Percentiles rank a stretch among this genome's conserved stretches.
phyloP scores from a whole-genome alignment of 208 protist genomes.

The Leishmania arabica region DNA sequence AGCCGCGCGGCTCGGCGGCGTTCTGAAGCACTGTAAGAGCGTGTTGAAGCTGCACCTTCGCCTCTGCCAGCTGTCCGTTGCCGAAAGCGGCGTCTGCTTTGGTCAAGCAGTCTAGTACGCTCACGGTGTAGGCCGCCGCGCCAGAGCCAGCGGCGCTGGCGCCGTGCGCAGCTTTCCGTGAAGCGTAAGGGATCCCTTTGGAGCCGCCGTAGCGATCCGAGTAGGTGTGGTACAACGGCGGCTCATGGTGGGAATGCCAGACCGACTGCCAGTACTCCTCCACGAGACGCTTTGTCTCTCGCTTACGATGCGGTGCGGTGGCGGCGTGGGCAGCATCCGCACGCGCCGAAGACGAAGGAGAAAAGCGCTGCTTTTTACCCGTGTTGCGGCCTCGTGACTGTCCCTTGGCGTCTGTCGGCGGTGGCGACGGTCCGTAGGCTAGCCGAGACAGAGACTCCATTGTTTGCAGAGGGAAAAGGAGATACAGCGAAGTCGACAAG shows the following conservation, averaged over 20 bases:
- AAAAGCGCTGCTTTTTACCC: conserved; percentile 5
- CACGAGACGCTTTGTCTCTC: conserved; percentile 44
- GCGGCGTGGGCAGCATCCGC: background rate
- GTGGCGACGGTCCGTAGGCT: conserved; percentile 28
- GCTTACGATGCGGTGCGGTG: background rate
- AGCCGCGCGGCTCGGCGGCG: conserved; percentile 26
- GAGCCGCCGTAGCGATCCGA: conserved; percentile 75
- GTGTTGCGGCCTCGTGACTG: conserved; percentile 1
- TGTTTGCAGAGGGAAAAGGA: background rate
- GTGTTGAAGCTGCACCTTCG: conserved; percentile 47
- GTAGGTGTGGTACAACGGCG: conserved; percentile 77
- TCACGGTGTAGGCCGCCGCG: background rate
- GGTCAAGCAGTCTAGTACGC: conserved; percentile 38
- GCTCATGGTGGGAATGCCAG: conserved; percentile 46
- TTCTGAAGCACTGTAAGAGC: conserved; percentile 76
- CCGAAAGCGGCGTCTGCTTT: conserved; percentile 38
- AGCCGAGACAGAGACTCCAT: conserved; percentile 29
- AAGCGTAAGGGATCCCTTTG: conserved; percentile 60
- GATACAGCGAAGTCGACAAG: conserved; percentile 2
- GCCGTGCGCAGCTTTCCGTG: conserved; percentile 39
- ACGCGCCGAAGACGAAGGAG: background rate
- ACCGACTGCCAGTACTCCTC: conserved; percentile 83
- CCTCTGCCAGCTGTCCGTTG: conserved; percentile 42
- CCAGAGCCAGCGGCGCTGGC: conserved; percentile 8
- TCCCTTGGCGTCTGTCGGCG: conserved; percentile 14